A percentile compares a stretch with the other conserved stretches of the same genome.
Conservation (phyloP, 192 early-diverging fungal species). For the Coemansia sp. region DNA sequence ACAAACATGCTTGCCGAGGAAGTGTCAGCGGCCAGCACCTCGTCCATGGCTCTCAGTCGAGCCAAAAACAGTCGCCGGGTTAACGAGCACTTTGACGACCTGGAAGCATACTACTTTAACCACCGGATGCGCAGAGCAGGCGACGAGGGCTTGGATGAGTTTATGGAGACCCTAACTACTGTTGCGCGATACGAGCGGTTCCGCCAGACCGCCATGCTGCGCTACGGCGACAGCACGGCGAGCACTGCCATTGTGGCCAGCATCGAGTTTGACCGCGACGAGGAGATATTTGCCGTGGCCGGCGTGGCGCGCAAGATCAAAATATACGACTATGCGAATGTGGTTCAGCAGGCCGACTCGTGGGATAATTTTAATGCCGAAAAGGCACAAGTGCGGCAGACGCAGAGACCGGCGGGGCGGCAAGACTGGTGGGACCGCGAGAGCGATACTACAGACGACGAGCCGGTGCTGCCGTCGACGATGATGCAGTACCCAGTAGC, state of each 20-base stretch:
- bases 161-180: slow-evolving; percentile 61
- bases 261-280: slow-evolving; percentile 93
- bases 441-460: slow-evolving; percentile 26
- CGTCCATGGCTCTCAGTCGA: slow-evolving; percentile 3
- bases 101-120: slow-evolving; percentile 73
- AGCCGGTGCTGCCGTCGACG: slow-evolving; percentile 26
- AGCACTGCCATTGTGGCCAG: slow-evolving; percentile 83
- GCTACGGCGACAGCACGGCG: slow-evolving; percentile 72
- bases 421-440: slow-evolving; percentile 55
- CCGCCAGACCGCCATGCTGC: slow-evolving; percentile 71
- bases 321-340: slow-evolving; percentile 78
- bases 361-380: slow-evolving; percentile 36
- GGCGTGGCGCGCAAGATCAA: slow-evolving; percentile 93
- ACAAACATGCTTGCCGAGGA: background rate
- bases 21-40: background rate
- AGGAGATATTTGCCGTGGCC: slow-evolving; percentile 90
- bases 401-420: slow-evolving; percentile 4
- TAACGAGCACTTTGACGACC: slow-evolving; percentile 65
- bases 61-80: slow-evolving; percentile 47
- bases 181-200: slow-evolving; percentile 71
- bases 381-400: slow-evolving; percentile 20
- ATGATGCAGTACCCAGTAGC: slow-evolving; percentile 75
- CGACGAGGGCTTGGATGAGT: slow-evolving; percentile 45
- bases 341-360: slow-evolving; percentile 47
- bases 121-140: slow-evolving; percentile 55